Evolutionary conservation across 1,284 basidiomycete genomes (phyloP).

Genomic region (Irpex sp.): DNA sequence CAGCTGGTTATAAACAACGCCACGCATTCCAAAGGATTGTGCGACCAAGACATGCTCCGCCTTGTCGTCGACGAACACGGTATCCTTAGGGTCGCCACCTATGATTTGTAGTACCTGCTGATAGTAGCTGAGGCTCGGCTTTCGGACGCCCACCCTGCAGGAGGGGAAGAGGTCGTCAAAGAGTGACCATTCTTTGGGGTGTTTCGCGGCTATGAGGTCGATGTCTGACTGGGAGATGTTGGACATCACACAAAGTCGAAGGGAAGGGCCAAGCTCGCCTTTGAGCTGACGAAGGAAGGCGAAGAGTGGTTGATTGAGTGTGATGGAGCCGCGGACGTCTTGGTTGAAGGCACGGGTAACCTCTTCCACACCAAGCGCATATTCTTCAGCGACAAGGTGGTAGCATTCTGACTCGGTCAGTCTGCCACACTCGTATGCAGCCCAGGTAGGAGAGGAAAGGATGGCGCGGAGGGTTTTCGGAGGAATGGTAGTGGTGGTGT

Average conservation of each 20-base stretch:
- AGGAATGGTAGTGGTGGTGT: conserved; percentile 43
- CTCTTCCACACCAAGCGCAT: conserved; percentile 32
- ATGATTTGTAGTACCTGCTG: conserved; percentile 43
- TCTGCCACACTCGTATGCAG: conserved; percentile 49
- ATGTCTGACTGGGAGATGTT: conserved; percentile 52
- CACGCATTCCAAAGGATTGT: conserved; percentile 50
- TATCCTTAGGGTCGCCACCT: conserved; percentile 37
- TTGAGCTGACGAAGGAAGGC: conserved; percentile 43
- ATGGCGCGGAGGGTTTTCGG: conserved; percentile 40
- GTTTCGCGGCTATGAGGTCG: conserved; percentile 35
- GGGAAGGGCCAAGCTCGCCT: conserved; percentile 22
- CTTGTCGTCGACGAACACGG: conserved; percentile 60
- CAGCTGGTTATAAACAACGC: conserved; percentile 44
- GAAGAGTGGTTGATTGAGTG: conserved; percentile 37
- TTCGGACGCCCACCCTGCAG: conserved; percentile 40
- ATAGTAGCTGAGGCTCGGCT: conserved; percentile 54
- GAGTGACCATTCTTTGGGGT: conserved; percentile 39
- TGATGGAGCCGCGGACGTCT: conserved; percentile 39
- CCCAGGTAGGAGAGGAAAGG: conserved; percentile 47
- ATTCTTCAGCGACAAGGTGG: conserved; percentile 33
- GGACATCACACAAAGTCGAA: conserved; percentile 50
- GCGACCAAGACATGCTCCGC: conserved; percentile 57
- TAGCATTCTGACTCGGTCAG: conserved; percentile 42
- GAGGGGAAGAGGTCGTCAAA: conserved; percentile 51
- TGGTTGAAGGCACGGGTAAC: conserved; percentile 34